Base-by-base conservation (phyloP, 345 rosid genomes). In the Rhodomyrtus tomentosa region DNA sequence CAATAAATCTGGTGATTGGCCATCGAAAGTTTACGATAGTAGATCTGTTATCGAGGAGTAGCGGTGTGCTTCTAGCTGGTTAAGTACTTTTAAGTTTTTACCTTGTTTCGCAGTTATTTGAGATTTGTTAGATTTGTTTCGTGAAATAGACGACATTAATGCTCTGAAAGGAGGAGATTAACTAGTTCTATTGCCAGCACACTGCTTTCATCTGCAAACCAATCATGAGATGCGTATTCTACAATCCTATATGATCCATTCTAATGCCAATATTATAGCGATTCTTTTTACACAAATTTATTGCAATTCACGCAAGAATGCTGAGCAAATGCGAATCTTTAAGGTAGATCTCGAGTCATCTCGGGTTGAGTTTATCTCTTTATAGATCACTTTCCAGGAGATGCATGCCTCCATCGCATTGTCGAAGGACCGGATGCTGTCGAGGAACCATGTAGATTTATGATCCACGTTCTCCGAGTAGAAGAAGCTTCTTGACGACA, bases 271-370 rank as follows among this genome's bases (percentile, higher is more conserved):
- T 24, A 80, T 42, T 42, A 80, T 9, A 80, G 27, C 76, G 20
- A 68, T 68, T 45, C 45, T 81, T 52, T 52, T 81, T 81, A 52
- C 54, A 40, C 21, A 55, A 54, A 82, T 38, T 55, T 54, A 82
- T 68, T 32, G 9, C 45, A 32, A 68, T 22, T 68, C 87, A 84
- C 22, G 87, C 88, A 91, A 88, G 90, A 90, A 91, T 90, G 83
- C 86, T 81, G 87, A 91, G 89, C 89, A 82, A 85, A 87, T 88
- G 82, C 80, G 84, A 48, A 91, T 85, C 68, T 85, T 86, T 58
- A 38, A 76, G 58, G 81, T 42, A 74, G 80, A 49, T 40, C 45
- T 40, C 5, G 45, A 38, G 50, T 83, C 53, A 83, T 53, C 49
- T 82, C 24, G 27, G 88, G 84, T 84, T 50, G 51, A 72, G 54